phyloP scores from a whole-genome alignment of 2,329 filamentous ascomycete genomes.

The Spiromastix sp. region DNA sequence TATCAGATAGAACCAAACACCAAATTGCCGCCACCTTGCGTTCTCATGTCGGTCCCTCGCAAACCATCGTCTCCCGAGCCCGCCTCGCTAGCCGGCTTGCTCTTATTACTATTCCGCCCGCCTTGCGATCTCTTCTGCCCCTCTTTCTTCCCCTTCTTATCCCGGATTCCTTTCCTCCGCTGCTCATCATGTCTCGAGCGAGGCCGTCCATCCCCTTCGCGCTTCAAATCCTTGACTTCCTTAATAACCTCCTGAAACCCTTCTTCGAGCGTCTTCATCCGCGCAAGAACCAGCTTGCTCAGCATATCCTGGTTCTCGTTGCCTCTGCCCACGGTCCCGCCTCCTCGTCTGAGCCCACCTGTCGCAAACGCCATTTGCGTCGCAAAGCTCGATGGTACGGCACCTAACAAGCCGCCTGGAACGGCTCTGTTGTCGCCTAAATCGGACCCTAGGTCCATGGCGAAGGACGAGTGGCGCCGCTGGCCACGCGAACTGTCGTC shows the following conservation, averaged over 20 bases:
- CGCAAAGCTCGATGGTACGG: constrained; percentile 64
- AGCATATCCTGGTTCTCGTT: constrained; percentile 60
- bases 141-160: not conserved
- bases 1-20: not conserved
- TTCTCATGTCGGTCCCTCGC: not conserved
- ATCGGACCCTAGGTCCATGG: constrained; percentile 66
- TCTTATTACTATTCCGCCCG: not conserved
- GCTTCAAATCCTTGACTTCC: constrained; percentile 57
- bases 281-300: constrained; percentile 67
- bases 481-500: constrained; percentile 26
- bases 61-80: not conserved
- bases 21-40: not conserved
- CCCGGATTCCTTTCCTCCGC: not conserved
- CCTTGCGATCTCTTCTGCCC: not conserved
- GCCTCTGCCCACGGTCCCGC: constrained; percentile 17
- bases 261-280: constrained; percentile 90
- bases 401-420: constrained; percentile 51
- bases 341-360: constrained; percentile 44
- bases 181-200: constrained; percentile 3
- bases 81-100: not conserved
- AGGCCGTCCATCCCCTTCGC: constrained; percentile 25
- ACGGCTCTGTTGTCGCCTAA: constrained; percentile 53
- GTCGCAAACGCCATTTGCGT: constrained; percentile 69
- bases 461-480: constrained; percentile 51
- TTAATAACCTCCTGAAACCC: constrained; percentile 78